These are phyloP conservation scores for Debaryomyces psychrophilus DNA, from an alignment of 1,139 yeast species.

Conservation along the genomic window DNA sequence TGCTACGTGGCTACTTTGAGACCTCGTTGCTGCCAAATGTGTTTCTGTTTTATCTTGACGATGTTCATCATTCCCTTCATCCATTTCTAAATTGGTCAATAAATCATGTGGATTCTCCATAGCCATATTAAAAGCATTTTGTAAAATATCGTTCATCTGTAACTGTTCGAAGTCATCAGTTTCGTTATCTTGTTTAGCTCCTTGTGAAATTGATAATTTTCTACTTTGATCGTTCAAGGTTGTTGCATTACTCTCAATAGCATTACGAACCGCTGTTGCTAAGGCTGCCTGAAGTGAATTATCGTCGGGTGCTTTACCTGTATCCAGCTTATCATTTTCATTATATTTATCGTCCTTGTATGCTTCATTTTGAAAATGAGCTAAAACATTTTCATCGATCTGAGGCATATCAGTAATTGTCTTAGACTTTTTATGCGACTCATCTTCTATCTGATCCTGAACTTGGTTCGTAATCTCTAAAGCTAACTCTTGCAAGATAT, in stretches of 20 bases:
- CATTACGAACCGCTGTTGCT: constrained; percentile 31
- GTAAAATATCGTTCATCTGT: constrained; percentile 68
- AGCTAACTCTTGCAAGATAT: constrained; percentile 36
- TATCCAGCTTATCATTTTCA: constrained; percentile 3
- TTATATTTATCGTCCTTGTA: constrained; percentile 25
- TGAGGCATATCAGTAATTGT: constrained; percentile 32
- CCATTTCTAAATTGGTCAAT: constrained; percentile 51
- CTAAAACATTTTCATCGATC: constrained; percentile 42
- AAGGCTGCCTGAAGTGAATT: constrained; percentile 28
- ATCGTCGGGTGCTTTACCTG: constrained; percentile 9
- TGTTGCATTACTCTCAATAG: constrained; percentile 18
- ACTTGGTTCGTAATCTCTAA: constrained; percentile 39
- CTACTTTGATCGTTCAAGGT: constrained; percentile 3
- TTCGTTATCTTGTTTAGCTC: constrained; percentile 18
- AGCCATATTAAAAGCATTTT: constrained; percentile 74
- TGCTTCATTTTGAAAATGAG: constrained; percentile 44
- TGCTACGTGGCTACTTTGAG: constrained; percentile 15
- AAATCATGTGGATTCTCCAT: constrained; percentile 64
- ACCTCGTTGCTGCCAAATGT: constrained; percentile 8
- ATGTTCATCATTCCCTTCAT: constrained; percentile 20
- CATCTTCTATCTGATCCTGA: constrained; percentile 30
- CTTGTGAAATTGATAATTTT: background rate
- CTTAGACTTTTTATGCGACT: constrained; percentile 14
- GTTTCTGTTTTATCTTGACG: constrained; percentile 1
- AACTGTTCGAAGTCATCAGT: constrained; percentile 53